Conservation (phyloP, 202 grass and related monocot genomes). For the Panicum virgatum region DNA sequence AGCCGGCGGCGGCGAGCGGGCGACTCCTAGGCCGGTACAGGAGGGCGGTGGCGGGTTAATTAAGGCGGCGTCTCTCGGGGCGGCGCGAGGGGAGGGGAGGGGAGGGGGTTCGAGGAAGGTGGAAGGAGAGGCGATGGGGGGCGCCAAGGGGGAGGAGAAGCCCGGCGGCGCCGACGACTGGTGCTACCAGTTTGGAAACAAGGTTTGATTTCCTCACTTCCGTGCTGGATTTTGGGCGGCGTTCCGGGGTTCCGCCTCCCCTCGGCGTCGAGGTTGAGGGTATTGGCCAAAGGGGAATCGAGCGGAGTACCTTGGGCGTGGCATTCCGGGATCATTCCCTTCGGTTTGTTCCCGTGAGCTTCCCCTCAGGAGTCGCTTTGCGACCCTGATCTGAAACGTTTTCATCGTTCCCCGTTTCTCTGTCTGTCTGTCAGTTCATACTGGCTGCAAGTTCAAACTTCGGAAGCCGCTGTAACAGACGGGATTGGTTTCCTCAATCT, state of each 20-base stretch:
- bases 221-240: not conserved
- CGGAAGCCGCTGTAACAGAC: not conserved
- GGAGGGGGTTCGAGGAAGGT: not conserved
- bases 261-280: not conserved
- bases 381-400: slow-evolving; percentile 16
- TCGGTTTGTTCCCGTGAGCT: not conserved
- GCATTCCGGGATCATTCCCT: not conserved
- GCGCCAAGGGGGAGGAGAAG: slow-evolving; percentile 35
- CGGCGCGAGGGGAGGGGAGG: not conserved
- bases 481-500: not conserved
- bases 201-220: slow-evolving; percentile 34
- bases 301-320: not conserved
- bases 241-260: not conserved
- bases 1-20: slow-evolving; percentile 22
- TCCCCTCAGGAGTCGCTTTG: not conserved
- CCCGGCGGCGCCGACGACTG: slow-evolving; percentile 37
- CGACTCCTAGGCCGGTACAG: not conserved
- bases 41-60: slow-evolving; percentile 13
- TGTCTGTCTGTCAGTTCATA: not conserved
- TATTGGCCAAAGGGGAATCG: not conserved
- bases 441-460: not conserved
- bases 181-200: slow-evolving; percentile 48
- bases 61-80: not conserved
- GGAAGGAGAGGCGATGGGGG: slow-evolving; percentile 27
- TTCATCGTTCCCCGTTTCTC: not conserved